Conservation (phyloP, 805 yeast genomes). For the Candida takata region DNA sequence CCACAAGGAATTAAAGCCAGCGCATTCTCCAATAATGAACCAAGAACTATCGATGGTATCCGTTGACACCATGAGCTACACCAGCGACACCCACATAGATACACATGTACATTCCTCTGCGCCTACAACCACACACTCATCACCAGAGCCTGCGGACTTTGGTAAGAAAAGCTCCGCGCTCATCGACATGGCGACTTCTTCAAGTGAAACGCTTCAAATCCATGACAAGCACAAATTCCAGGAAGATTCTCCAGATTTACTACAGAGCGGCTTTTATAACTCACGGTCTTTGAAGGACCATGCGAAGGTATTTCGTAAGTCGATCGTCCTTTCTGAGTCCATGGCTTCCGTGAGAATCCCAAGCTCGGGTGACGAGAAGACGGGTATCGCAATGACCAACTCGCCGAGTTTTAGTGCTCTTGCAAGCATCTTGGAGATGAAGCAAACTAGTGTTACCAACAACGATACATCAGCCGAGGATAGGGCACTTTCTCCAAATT, state of each 20-base stretch:
- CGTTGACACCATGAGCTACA: slow-evolving; percentile 2
- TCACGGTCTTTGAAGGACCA: slow-evolving; percentile 14
- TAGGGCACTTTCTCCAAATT: slow-evolving; percentile 22
- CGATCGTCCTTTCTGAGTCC: slow-evolving; percentile 20
- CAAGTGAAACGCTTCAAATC: slow-evolving; percentile 1
- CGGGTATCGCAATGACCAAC: slow-evolving; percentile 29
- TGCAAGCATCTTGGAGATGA: slow-evolving; percentile 33
- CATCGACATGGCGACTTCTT: neutral
- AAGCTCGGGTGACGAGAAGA: neutral
- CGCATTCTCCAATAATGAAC: slow-evolving; percentile 1
- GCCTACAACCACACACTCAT: slow-evolving; percentile 14
- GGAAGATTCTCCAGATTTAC: slow-evolving; percentile 16
- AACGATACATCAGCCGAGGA: neutral
- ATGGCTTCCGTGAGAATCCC: slow-evolving; percentile 14
- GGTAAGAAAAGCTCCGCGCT: neutral
- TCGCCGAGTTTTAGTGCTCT: slow-evolving; percentile 38
- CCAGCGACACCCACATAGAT: neutral
- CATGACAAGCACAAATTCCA: slow-evolving; percentile 7
- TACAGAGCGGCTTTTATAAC: slow-evolving; percentile 18
- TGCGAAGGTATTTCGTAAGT: slow-evolving; percentile 17
- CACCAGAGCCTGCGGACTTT: slow-evolving; percentile 7
- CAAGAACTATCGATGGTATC: neutral
- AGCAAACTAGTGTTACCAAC: slow-evolving; percentile 22
- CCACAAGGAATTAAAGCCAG: no score
- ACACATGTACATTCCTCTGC: slow-evolving; percentile 6